Base-by-base conservation (phyloP, 352 stramenopile species). In the Phytophthora pini region DNA sequence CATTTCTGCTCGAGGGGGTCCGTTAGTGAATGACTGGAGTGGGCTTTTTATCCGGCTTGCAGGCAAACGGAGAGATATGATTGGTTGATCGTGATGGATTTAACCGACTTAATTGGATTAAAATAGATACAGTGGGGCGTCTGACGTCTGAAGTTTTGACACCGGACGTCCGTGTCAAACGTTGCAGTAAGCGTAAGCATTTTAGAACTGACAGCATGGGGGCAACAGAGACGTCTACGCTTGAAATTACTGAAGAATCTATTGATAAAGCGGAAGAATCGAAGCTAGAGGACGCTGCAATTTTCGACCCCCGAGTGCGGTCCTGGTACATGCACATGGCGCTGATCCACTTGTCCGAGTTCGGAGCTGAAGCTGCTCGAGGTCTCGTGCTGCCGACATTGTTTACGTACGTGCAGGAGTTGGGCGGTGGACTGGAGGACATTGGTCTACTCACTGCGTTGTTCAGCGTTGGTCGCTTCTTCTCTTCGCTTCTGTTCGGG, bases 371-470 rank as follows among this genome's bases (percentile, higher is more conserved):
- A 38, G 57, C 82, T 5, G 70, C 82, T 13, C 80, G 84, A 2
- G 84, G 84, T 6, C 44, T 93, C 6, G 80, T 90, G 4, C 61
- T 93, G 24, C 74, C 84, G 39, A 92, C 84, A 34, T 63, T 93
- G 27, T 93, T 90, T 48, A 76, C 70, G 5, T 93, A 93, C 55
- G 64, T 75, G 5, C 49, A 88, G 49, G 62, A 69, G 32, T 69
- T 93, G n/a, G 82, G 76, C 6, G 81, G 80, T 4, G 82, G 81
- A 12, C 52, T 93, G 52, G 62, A 65, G 51, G 79, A 83, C 51
- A 78, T 90, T 56, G 80, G 70, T 0, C 45, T 90, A 11, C 65
- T 91, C 27, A 93, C 80, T 26, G 77, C 84, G 8, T 47, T 93
- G 7, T 93, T 92, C 64, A 84, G 66, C 15, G 62, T 86, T 34